These are phyloP conservation scores for Cryptosporidium parvum DNA, from an alignment of 169 alveolate genomes.

Conservation along the genomic window DNA sequence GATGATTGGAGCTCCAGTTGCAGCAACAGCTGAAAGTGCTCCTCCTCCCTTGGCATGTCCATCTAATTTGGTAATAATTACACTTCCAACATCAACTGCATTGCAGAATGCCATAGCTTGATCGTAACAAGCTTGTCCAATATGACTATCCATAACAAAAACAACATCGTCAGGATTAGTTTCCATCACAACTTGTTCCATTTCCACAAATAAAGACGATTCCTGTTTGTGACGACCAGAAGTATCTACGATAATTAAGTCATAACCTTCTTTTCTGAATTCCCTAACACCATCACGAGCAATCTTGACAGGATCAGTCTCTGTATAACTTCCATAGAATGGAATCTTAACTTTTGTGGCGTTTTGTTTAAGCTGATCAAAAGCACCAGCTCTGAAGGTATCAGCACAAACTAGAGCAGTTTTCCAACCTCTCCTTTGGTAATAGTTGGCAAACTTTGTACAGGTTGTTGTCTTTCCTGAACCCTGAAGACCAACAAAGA, in stretches of 20 bases:
- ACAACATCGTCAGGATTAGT: constrained; percentile 95
- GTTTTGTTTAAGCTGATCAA: constrained; percentile 99
- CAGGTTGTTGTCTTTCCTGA: constrained; percentile 99
- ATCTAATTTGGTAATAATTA: constrained; percentile 99
- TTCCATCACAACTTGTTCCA: constrained; percentile 94
- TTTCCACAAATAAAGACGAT: constrained; percentile 97
- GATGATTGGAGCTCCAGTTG: constrained; percentile 94
- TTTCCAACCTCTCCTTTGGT: constrained; percentile 96
- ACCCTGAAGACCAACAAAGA: constrained; percentile 99
- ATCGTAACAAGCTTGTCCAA: constrained; percentile 99
- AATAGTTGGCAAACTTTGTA: constrained; percentile 97
- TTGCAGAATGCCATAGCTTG: constrained; percentile 98
- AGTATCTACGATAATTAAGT: constrained; percentile 98
- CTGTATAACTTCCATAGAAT: constrained; percentile 98
- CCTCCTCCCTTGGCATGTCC: constrained; percentile 99
- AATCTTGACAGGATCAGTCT: constrained; percentile 98
- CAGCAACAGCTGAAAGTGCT: constrained; percentile 98
- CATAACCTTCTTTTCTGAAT: constrained; percentile 94
- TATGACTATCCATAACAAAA: constrained; percentile 98
- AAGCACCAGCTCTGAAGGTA: constrained; percentile 99
- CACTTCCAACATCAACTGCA: constrained; percentile 97
- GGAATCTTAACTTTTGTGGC: constrained; percentile 99
- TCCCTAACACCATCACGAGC: constrained; percentile 98
- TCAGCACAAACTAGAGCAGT: constrained; percentile 99
- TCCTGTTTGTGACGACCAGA: constrained; percentile 99